Base-by-base conservation (phyloP, 257 asterid genomes). In the Lavandula angustifolia region DNA sequence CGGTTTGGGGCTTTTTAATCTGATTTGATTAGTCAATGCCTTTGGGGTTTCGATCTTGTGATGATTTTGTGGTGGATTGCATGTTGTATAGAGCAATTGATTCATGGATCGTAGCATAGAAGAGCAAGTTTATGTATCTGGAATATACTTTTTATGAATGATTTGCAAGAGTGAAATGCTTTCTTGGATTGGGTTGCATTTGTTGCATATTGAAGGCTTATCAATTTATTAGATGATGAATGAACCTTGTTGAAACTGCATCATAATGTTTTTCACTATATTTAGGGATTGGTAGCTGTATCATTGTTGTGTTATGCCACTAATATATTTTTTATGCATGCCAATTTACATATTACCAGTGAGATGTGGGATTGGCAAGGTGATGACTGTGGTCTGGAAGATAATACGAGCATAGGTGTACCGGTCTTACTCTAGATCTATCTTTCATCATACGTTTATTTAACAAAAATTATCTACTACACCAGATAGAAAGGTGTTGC, bases 311-410 rank as follows among this genome's bases (percentile, higher is more conserved):
- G 38, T 41, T 55, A 13, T 69, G 51, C 31, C 29, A 48, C 44
- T 48, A 10, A 49, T 50, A 62, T 50, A 62, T 22, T 34, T 44
- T 65, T 49, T 64, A 58, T 32, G 66, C 32, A 12, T 47, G 10
- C 57, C 33, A 41, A 53, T 35, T 65, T 43, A 43, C 38, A 62
- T 48, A 57, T 70, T 49, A n/a, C 67, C 58, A 64, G 95, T 54
- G 85, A 76, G 67, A 71, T 59, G 82, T 90, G 92, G 94, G 91
- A 76, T 77, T 87, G 91, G 95, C 81, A 73, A 59, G 73, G 79
- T 66, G 75, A 78, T 41, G 86, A 79, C 38, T 83, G 74, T 73
- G 37, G 60, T 64, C 74, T 85, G 27, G 85, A 80, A 69, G 92
- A 83, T 69, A 70, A 68, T 68, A 54, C 81, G n/a, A 46, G 42